Percentiles rank a stretch among this genome's conserved stretches.
phyloP scores from a whole-genome alignment of 2,329 filamentous ascomycete species.

The Trichophyton schoenleinii region DNA sequence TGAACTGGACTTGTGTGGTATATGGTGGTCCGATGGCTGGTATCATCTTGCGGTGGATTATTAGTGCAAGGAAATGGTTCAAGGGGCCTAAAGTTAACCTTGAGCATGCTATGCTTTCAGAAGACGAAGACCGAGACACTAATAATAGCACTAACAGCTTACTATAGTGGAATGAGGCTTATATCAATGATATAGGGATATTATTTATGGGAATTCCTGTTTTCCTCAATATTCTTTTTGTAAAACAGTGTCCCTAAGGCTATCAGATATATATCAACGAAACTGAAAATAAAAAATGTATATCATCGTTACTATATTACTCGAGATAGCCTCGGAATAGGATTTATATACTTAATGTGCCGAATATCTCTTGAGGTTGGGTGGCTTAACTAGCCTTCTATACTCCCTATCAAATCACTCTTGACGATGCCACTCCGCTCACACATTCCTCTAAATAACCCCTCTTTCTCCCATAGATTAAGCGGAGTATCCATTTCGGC shows the following conservation, averaged over 20 bases:
- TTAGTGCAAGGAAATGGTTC: constrained; percentile 56
- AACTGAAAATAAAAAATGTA: too few relatives aligned
- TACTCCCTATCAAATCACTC: constrained; percentile 24
- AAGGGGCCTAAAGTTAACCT: constrained; percentile 58
- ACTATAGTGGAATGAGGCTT: background rate
- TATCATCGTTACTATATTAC: too few relatives aligned
- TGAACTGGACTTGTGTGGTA: constrained; percentile 60
- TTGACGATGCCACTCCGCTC: constrained; percentile 63
- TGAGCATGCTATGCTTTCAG: constrained; percentile 32
- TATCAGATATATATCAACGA: too few relatives aligned
- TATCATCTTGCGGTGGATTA: constrained; percentile 49
- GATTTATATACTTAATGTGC: too few relatives aligned
- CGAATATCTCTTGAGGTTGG: too few relatives aligned
- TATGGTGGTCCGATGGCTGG: constrained; percentile 52
- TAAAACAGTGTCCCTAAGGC: too few relatives aligned
- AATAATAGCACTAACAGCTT: background rate
- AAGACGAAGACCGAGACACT: background rate
- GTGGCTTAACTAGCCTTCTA: background rate
- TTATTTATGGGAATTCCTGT: background rate
- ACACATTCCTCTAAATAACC: constrained; percentile 84
- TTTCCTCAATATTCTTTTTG: too few relatives aligned
- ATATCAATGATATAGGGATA: background rate
- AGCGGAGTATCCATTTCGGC: constrained; percentile 73
- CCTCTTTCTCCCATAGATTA: constrained; percentile 56
- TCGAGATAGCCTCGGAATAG: too few relatives aligned